Evolutionary conservation across 2,329 filamentous ascomycete species (phyloP).

Genomic region (Aspergillus vadensis): DNA sequence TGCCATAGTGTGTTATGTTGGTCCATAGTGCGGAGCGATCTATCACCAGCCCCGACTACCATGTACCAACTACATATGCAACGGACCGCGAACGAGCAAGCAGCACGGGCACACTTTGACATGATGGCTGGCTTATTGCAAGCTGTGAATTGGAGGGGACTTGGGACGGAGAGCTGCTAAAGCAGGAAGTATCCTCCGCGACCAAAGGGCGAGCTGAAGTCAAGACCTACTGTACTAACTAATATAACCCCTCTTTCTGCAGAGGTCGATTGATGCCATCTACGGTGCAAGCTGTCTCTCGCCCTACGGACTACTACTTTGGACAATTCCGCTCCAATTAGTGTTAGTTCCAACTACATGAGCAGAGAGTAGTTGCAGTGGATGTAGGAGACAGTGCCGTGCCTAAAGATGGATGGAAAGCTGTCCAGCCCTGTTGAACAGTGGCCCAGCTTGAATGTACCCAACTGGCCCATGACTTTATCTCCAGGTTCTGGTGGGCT

Average conservation of each 20-base stretch:
- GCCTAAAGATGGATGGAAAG: not conserved
- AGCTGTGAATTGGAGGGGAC: not conserved
- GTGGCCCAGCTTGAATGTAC: conserved; percentile 5
- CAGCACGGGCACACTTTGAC: not conserved
- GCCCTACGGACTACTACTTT: not conserved
- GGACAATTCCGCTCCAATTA: not conserved
- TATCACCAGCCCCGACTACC: not conserved
- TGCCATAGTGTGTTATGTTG: not conserved
- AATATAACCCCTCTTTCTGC: not conserved
- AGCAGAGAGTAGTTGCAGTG: not conserved
- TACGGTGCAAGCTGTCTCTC: not conserved
- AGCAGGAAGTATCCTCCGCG: conserved; percentile 2
- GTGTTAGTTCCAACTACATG: not conserved
- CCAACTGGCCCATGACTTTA: not conserved
- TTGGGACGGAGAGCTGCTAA: not conserved
- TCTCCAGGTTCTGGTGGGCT: conserved; percentile 5
- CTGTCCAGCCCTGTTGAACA: not conserved
- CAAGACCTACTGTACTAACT: not conserved
- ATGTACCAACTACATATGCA: not conserved
- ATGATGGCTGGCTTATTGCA: not conserved
- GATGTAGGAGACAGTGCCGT: not conserved
- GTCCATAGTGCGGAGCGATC: not conserved
- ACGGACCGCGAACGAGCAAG: not conserved
- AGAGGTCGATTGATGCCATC: not conserved
- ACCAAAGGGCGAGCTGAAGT: not conserved